A percentile compares a stretch with the other conserved stretches of the same genome.
These are phyloP conservation scores for Rhododendron vialii DNA, from an alignment of 148 eudicot species.

Conservation along the genomic window DNA sequence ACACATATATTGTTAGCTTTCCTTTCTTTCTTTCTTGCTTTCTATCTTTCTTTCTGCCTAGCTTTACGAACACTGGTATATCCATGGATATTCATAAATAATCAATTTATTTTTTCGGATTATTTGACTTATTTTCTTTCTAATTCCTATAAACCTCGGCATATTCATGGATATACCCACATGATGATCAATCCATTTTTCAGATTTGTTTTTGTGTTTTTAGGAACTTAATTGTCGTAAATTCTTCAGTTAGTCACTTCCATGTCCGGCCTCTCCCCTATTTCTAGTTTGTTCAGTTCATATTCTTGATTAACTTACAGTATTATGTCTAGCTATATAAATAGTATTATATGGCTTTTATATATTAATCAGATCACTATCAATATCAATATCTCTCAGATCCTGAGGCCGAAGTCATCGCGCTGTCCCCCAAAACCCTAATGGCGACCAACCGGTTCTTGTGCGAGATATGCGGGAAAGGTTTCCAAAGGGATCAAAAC, in stretches of 20 bases:
- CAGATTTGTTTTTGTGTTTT: background rate
- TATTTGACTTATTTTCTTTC: background rate
- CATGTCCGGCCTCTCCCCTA: background rate
- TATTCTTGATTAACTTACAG: background rate
- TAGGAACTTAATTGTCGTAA: background rate
- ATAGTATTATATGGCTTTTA: background rate
- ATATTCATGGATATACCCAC: background rate
- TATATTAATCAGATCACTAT: background rate
- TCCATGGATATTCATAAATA: conserved; percentile 1
- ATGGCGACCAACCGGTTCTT: conserved; percentile 96
- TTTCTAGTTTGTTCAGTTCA: background rate
- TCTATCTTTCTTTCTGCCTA: background rate
- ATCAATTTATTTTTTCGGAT: background rate
- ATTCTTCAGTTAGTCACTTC: background rate
- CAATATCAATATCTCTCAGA: conserved; percentile 25
- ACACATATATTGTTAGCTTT: background rate
- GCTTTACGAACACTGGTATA: conserved; percentile 5
- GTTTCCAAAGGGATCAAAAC: conserved; percentile 88
- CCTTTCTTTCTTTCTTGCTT: background rate
- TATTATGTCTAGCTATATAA: background rate
- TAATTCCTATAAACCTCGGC: background rate
- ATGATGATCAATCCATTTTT: background rate
- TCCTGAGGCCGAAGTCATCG: conserved; percentile 97
- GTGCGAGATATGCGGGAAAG: conserved; percentile 95
- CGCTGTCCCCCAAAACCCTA: conserved; percentile 82